Base-by-base conservation (phyloP, 176 grass and related monocot species). In the Metroxylon sagu region DNA sequence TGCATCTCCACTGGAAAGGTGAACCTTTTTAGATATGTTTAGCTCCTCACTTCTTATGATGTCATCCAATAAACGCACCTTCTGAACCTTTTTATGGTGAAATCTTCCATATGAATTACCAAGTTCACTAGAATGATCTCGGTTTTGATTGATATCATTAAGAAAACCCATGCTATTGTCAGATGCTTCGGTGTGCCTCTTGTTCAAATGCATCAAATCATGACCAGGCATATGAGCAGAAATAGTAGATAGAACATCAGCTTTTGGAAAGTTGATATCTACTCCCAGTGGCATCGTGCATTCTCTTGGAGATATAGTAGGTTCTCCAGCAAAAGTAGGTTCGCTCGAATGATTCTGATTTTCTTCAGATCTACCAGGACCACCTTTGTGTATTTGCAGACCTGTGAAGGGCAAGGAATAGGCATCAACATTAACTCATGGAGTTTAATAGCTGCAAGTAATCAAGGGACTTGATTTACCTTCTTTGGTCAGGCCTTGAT, bases 11-110 rank as follows among this genome's bases (percentile, higher is more conserved):
- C 29, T 66, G 16, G 25, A 52, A 29, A 25, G 17, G 15, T 28
- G 17, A 30, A 52, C n/a, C 25, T 29, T 14, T 66, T 52, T 53
- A 30, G 63, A 18, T 26, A 18, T 18, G 10, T 29, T 26, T 54
- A 54, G 15, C 51, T 54, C 27, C 18, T 55, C 65, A 29, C 18
- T 67, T 17, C 26, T 66, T 50, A 66, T 53, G 29, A 66, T 66
- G 14, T 66, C 63, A 6, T 66, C 63, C 49, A 66, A 23, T 15
- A 52, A 66, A 28, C 63, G 63, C 52, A 66, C 14, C 63, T 66
- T 66, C 14, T 5, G 63, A 30, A 27, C 50, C 63, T 53, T 66
- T 29, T 66, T 66, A 12, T 30, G 6, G 49, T 53, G 26, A 25
- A 29, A 19, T 19, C n/a, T 66, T 53, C 50, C 50, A 53, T 66